Evolutionary conservation across 306 rosid genomes (phyloP).

Genomic region (Lathyrus sativus): DNA sequence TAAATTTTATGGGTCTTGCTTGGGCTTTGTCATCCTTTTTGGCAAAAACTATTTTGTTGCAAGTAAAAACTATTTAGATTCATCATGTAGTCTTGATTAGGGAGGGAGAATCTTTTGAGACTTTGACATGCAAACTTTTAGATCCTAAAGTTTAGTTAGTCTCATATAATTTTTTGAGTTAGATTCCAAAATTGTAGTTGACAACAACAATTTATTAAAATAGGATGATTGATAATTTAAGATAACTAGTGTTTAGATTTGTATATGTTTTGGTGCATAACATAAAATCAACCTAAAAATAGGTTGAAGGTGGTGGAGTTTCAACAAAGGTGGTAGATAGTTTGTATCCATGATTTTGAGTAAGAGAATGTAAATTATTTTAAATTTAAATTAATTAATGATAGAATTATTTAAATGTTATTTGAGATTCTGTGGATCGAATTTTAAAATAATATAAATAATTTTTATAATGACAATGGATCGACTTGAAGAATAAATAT

Average conservation of each 20-base stretch:
- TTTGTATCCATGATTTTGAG: too few species aligned
- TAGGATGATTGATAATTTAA: not conserved
- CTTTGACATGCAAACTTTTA: not conserved
- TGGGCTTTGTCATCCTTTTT: slow-evolving; percentile 19
- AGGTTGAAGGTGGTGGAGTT: not conserved
- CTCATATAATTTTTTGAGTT: not conserved
- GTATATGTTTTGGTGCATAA: not conserved
- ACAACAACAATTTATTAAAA: not conserved
- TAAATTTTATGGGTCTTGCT: not conserved
- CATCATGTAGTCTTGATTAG: not conserved
- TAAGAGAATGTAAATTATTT: too few species aligned
- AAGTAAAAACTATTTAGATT: not conserved
- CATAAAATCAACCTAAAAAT: not conserved
- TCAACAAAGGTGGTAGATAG: not conserved
- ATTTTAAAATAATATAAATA: too few species aligned
- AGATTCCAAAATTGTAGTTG: slow-evolving; percentile 7
- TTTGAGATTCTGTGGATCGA: too few species aligned
- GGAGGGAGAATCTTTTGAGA: not conserved
- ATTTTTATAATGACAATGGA: too few species aligned
- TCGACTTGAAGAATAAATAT: too few species aligned
- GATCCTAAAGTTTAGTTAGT: not conserved
- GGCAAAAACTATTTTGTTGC: slow-evolving; percentile 5
- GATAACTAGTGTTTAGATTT: not conserved
- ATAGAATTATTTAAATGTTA: too few species aligned
- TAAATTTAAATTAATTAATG: too few species aligned